Percentiles rank a stretch among this genome's conserved stretches.
Conservation (phyloP, 768 basidiomycete species). For the Trametes maxima region DNA sequence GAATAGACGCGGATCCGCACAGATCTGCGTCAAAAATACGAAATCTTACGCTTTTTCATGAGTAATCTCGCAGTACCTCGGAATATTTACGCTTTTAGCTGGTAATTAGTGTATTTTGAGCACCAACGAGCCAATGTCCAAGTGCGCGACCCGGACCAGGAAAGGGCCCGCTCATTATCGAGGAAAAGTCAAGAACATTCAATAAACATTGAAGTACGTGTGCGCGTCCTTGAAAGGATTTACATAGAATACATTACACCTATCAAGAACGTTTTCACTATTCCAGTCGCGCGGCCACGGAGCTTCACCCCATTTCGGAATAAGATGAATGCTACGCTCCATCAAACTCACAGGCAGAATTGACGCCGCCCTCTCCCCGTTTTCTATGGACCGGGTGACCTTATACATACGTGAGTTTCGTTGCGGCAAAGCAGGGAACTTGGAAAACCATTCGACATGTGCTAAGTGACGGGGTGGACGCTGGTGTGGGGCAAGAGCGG, state of each 20-base stretch:
- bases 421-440: constrained; percentile 23
- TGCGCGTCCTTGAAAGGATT: constrained; percentile 35
- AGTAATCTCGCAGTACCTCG: too few relatives aligned
- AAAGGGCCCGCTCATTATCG: too few relatives aligned
- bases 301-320: constrained; percentile 37
- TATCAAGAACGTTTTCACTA: constrained; percentile 35
- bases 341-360: constrained; percentile 31
- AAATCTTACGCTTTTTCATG: too few relatives aligned
- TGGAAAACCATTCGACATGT: constrained; percentile 36
- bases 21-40: too few relatives aligned
- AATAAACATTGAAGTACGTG: constrained; percentile 26
- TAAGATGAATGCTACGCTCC: constrained; percentile 33
- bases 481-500: not conserved
- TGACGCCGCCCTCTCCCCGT: constrained; percentile 20
- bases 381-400: constrained; percentile 12
- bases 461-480: constrained; percentile 25
- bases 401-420: constrained; percentile 30
- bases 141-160: too few relatives aligned
- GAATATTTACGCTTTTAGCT: too few relatives aligned
- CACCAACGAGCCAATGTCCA: too few relatives aligned
- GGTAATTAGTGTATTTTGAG: too few relatives aligned
- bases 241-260: constrained; percentile 33
- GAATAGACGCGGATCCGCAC: too few relatives aligned
- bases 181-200: too few relatives aligned
- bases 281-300: constrained; percentile 35